phyloP scores from a whole-genome alignment of 768 basidiomycete species.

The Hygrophorus russula region DNA sequence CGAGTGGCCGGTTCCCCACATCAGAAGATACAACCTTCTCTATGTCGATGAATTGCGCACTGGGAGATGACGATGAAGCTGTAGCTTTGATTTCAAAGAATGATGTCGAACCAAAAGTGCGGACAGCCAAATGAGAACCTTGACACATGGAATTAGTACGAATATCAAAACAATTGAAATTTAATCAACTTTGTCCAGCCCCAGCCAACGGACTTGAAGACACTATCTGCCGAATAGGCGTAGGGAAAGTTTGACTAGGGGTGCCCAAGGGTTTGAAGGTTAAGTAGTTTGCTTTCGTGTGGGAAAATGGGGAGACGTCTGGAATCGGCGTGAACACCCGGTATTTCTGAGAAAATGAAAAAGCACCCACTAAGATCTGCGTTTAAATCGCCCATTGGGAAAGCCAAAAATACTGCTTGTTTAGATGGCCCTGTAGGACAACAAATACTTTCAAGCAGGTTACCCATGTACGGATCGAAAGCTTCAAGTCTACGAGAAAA shows the following conservation, averaged over 20 bases:
- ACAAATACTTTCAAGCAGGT: slow-evolving; percentile 33
- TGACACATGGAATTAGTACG: not conserved
- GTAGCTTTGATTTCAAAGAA: slow-evolving; percentile 22
- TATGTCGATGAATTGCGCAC: slow-evolving; percentile 18
- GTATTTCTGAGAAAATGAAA: not conserved
- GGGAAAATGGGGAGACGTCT: slow-evolving; percentile 42
- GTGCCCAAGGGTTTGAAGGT: slow-evolving; percentile 28
- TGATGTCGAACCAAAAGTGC: slow-evolving; percentile 35
- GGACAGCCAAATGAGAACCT: slow-evolving; percentile 28
- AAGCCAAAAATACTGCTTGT: slow-evolving; percentile 28
- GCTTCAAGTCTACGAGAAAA: slow-evolving; percentile 19
- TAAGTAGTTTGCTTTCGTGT: slow-evolving; percentile 14
- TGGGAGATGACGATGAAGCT: slow-evolving; percentile 3
- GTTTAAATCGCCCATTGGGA: slow-evolving; percentile 54
- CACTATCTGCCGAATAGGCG: slow-evolving; percentile 58
- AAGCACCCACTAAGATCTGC: slow-evolving; percentile 46
- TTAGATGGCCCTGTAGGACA: slow-evolving; percentile 13
- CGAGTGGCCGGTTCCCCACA: slow-evolving; percentile 26
- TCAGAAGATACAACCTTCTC: slow-evolving; percentile 28
- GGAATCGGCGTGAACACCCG: slow-evolving; percentile 4
- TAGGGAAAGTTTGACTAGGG: slow-evolving; percentile 39
- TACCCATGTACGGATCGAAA: slow-evolving; percentile 52
- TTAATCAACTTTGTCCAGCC: not conserved
- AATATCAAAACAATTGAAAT: not conserved
- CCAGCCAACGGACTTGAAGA: slow-evolving; percentile 15